Conservation (phyloP, 768 basidiomycete species). For the Mycena kentingensis region DNA sequence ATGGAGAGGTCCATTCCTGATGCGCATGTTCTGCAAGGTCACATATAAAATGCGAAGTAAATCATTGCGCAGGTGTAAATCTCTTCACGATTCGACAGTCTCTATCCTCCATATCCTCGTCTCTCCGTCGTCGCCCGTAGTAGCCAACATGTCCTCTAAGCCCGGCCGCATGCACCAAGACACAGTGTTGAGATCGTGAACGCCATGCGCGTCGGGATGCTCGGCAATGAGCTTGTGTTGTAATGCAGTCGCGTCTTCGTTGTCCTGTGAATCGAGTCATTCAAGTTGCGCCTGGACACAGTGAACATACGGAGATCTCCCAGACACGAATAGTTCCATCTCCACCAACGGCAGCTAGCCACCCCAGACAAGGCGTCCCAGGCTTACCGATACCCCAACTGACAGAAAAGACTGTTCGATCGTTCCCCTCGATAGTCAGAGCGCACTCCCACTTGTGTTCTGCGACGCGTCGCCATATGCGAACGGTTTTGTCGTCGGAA, state of each 20-base stretch:
- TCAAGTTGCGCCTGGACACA: background rate
- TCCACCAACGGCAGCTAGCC: conserved; percentile 83
- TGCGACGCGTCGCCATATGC: conserved; percentile 77
- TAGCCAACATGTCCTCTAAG: conserved; percentile 68
- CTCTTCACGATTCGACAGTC: too few relatives aligned
- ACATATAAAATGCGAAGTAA: too few relatives aligned
- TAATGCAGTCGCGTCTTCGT: conserved; percentile 24
- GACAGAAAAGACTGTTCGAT: conserved; percentile 78
- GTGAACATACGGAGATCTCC: conserved; percentile 60
- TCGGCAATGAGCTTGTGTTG: conserved; percentile 56
- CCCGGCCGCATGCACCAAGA: conserved; percentile 79
- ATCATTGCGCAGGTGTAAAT: too few relatives aligned
- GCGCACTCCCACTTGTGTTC: conserved; percentile 67
- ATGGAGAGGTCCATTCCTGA: too few relatives aligned
- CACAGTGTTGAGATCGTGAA: conserved; percentile 83
- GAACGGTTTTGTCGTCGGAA: conserved; percentile 82
- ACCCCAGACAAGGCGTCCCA: conserved; percentile 53
- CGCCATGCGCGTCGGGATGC: conserved; percentile 70
- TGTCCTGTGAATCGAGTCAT: conserved; percentile 27
- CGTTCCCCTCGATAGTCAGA: conserved; percentile 62
- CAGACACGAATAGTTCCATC: conserved; percentile 86
- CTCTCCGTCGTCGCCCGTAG: conserved; percentile 83
- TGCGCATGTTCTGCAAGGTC: too few relatives aligned
- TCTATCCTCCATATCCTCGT: conserved; percentile 75
- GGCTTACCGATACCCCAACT: conserved; percentile 61